Evolutionary conservation across 352 stramenopile species (phyloP), one percentile per base, ranked within the genome.

Genomic region (Phytophthora citrophthora): DNA sequence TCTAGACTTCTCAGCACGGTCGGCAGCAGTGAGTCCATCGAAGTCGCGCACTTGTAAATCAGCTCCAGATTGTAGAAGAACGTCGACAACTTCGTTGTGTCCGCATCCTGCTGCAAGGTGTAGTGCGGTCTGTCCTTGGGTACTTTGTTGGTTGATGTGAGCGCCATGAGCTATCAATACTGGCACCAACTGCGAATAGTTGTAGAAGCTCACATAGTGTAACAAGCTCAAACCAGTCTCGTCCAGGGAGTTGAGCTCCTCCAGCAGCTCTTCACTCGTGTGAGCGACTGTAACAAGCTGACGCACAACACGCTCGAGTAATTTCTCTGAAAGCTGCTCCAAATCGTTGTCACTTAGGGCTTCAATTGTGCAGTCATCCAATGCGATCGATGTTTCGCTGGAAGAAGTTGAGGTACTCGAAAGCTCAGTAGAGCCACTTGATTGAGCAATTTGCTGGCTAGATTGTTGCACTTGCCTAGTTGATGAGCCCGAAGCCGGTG

Each of bases 151-250:
- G 54, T 96, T 95, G 10, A 94, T 77, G 40, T 92, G 83, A 3
- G 86, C 89, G 12, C 89, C 89, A 54, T 95, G 89, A 27, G 87
- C 83, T 11, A 95, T 59, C 18, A 96, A 62, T 18, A 94, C 61
- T 18, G 81, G 83, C 15, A 96, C 85, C 36, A 96, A 64, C 44
- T 88, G 76, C 13, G 76, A 77, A 63, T 95, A 93, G 53, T 95
- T 94, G 76, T 95, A 96, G 52, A 95, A 95, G 60, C 88, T 91
- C 73, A 94, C 86, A 43, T 95, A 96, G 51, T 96, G 89, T n/a
- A 96, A 74, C 44, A 96, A 63, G 55, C 86, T 95, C 49, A 96
- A 70, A 0, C 89, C 89, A 4, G 86, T 83, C 57, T 96, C 89
- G 46, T 96, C 89, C 5, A 96, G 74, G 3, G 87, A 94, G 50